Base-by-base conservation (phyloP, 805 yeast genomes). In the Hanseniaspora pseudoguilliermondii region DNA sequence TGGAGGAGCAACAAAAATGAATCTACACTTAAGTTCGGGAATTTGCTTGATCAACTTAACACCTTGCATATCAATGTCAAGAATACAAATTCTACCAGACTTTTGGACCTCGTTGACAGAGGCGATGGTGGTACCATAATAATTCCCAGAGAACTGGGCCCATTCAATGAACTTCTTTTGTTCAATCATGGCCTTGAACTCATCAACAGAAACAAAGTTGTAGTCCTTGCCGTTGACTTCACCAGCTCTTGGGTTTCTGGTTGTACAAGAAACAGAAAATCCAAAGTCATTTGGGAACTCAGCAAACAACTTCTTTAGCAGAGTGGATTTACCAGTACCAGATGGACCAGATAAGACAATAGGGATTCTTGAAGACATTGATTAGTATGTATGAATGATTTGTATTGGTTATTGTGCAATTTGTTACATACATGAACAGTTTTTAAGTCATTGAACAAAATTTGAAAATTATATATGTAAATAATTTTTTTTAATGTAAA, bases 11-110 rank as follows among this genome's bases (percentile, higher is more conserved):
- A 93, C 69, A 66, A 93, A 93, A 62, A 93, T 73, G 70, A 69
- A 93, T 69, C 90, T 78, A 32, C 98, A 96, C 63, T 86, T 81
- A 64, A 93, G 76, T 61, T 80, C 79, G 18, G 95, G 80, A 55
- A 80, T 72, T 13, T 38, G 27, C 73, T 93, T 93, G 61, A 93
- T 96, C 27, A 88, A 77, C 73, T 86, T 84, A 64, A 93, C 98
- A 62, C 99, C 99, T 74, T 93, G 97, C 97, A 91, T 90, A 78
- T 93, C 99, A 62, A 93, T 93, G 71, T 93, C 99, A 67, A 93
- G 76, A 60, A 93, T 83, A 74, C 97, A 93, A 54, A 83, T 83
- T 69, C 77, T 81, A 63, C 88, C 86, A 58, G 76, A 68, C 53
- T 71, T 70, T 35, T 75, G 69, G 43, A 72, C 76, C 47, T 77